Base-by-base conservation (phyloP, 805 yeast species). In the Candida sakaeoensis region DNA sequence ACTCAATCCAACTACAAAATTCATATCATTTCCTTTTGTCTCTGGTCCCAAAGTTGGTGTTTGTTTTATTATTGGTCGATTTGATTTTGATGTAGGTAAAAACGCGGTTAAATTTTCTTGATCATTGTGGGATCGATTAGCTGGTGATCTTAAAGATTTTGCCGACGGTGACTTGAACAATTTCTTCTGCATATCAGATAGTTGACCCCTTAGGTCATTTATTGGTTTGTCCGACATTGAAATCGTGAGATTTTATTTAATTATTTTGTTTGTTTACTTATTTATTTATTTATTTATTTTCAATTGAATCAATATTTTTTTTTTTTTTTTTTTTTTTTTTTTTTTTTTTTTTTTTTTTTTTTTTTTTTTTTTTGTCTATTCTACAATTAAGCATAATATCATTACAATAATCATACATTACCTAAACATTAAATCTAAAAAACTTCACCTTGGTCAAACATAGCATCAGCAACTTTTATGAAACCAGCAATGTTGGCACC, bases 401-500 rank as follows among this genome's bases (percentile, higher is more conserved):
- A 17, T 13, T 17, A 19, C 8, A 32, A 32, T 28, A 28, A 28
- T 28, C 32, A 19, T 28, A 28, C 32, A 28, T 28, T 28, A 28
- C 14, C 18, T 28, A 13, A 28, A 15, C 32, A 28, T 93, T 74
- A 84, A 6, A 14, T 15, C 17, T 39, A 42, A 47, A 57, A 72
- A 36, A 71, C 80, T 55, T 91, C 97, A 74, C 98, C 99, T 69
- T 87, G 96, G 77, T 77, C 95, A 63, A 85, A 83, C 99, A 91
- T 91, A 57, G 97, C 98, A 55, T 86, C 93, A 54, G 96, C 97
- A 59, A 91, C 99, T 80, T 91, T 91, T 65, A 90, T 80, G 82
- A 91, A 91, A 70, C 97, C 97, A 52, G 98, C 97, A 74, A 91
- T 83, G 83, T 91, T 91, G 59, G 98, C 98, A 76, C 99, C 99